phyloP scores from a whole-genome alignment of 2,329 filamentous ascomycete species.

The Triangularia verruculosa region DNA sequence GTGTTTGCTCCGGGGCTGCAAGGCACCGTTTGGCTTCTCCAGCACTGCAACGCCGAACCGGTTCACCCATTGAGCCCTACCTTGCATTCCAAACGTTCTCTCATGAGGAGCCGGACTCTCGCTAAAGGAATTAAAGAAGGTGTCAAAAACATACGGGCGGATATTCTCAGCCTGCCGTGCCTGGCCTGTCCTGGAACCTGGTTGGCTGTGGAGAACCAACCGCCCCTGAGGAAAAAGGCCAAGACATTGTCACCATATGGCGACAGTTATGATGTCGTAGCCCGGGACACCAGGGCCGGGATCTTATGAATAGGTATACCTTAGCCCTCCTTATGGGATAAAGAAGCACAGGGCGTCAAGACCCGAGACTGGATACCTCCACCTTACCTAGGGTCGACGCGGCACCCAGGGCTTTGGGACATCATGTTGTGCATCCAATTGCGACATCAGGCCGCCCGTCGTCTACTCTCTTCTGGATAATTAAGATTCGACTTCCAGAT shows the following conservation, averaged over 20 bases:
- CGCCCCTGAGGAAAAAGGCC: slow-evolving; percentile 1
- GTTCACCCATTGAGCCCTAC: not conserved
- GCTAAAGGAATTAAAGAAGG: not conserved
- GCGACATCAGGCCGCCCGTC: not conserved
- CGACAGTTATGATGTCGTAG: slow-evolving; percentile 20
- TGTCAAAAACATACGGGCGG: not conserved
- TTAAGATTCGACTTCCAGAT: slow-evolving; percentile 10
- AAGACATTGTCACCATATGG: not conserved
- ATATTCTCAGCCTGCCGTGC: slow-evolving; percentile 3
- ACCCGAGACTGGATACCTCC: not conserved
- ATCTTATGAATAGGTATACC: not conserved
- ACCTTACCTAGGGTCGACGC: not conserved
- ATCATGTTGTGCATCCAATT: slow-evolving; percentile 4
- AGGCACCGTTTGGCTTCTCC: not conserved
- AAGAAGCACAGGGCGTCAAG: not conserved
- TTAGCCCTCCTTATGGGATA: too few relatives aligned
- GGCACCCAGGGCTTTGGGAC: slow-evolving; percentile 1
- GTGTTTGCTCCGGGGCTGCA: not conserved
- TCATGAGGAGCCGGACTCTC: not conserved
- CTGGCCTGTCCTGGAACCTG: not conserved
- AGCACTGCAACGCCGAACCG: not conserved
- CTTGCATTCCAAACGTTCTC: not conserved
- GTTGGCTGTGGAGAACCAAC: not conserved
- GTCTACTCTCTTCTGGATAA: not conserved
- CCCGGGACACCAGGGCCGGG: slow-evolving; percentile 6